Conservation (phyloP, 1,284 basidiomycete genomes). For the Cutaneotrichosporon cavernicola region DNA sequence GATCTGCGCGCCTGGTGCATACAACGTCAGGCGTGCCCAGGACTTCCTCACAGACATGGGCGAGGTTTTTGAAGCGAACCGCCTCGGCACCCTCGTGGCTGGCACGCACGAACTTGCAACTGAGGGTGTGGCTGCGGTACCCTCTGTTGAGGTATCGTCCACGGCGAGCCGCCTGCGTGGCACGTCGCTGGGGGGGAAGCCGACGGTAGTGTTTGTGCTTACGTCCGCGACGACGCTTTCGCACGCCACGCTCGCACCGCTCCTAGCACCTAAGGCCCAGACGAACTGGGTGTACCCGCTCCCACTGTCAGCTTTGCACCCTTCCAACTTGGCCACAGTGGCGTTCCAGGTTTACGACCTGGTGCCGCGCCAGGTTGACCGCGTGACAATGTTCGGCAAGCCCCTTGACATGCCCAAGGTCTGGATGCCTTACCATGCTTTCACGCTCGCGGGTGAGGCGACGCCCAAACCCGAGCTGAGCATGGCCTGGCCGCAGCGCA, state of each 20-base stretch:
- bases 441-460: constrained; percentile 32
- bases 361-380: constrained; percentile 26
- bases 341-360: constrained; percentile 40
- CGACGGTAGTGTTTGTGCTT: constrained; percentile 21
- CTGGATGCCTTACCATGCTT: constrained; percentile 33
- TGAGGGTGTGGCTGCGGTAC: constrained; percentile 7
- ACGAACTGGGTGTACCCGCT: constrained; percentile 7
- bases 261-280: not conserved
- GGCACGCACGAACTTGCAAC: constrained; percentile 4
- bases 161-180: constrained; percentile 7
- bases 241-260: constrained; percentile 8
- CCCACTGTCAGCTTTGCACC: constrained; percentile 13
- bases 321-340: constrained; percentile 25
- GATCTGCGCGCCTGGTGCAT: constrained; percentile 26
- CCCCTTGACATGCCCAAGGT: constrained; percentile 18
- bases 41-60: constrained; percentile 24
- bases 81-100: constrained; percentile 13
- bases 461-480: constrained; percentile 33
- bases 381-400: constrained; percentile 28
- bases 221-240: constrained; percentile 7
- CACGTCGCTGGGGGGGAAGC: not conserved
- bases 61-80: constrained; percentile 26
- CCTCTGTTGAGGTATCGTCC: constrained; percentile 6
- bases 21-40: constrained; percentile 14
- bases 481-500: constrained; percentile 41